Evolutionary conservation across 441 rosid genomes (phyloP), one percentile per base, ranked within the genome.

Genomic region (Mallotus repandus): DNA sequence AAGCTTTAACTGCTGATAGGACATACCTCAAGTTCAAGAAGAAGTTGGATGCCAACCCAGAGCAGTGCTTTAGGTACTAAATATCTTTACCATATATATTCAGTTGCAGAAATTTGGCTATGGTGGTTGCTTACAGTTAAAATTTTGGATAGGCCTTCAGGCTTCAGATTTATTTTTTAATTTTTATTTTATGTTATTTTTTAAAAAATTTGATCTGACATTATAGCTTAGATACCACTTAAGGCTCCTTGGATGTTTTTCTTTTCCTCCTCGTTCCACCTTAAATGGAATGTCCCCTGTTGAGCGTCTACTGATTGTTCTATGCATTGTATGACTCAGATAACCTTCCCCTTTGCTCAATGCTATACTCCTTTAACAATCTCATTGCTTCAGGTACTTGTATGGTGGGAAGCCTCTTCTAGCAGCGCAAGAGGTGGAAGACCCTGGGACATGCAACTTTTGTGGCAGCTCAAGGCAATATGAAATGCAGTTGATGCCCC

Each of bases 401-500:
- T 85, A 83, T 78, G 93, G 94, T 1, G 92, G 92, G 21, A 87
- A 85, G 67, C 91, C 97, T 18, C 85, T 93, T 75, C 75, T 87
- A 57, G 92, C 93, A 25, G 76, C 78, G 2, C 74, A 73, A 58
- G 87, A 82, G 66, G 43, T 79, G 41, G 85, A 48, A 72, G 75
- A 85, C 62, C 86, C 89, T 0, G 87, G 84, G 35, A 86, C 66
- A 6, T 95, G 98, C 74, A 53, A 32, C 49, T 74, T 75, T 9
- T 95, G 99, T 62, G 85, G 89, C 74, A 77, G 86, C 71, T 81
- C 79, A 64, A 87, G 88, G 86, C 84, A 81, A 32, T 92, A 82
- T 70, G 99, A 95, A 82, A 82, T 95, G 89, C 98, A 95, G 83
- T 83, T 95, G 63, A 92, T 95, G 99, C 83, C 98, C 19, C 88